A percentile compares a stretch with the other conserved stretches of the same genome.
Evolutionary conservation across 495 filamentous ascomycete species (phyloP).

Genomic region (Neurospora africana): DNA sequence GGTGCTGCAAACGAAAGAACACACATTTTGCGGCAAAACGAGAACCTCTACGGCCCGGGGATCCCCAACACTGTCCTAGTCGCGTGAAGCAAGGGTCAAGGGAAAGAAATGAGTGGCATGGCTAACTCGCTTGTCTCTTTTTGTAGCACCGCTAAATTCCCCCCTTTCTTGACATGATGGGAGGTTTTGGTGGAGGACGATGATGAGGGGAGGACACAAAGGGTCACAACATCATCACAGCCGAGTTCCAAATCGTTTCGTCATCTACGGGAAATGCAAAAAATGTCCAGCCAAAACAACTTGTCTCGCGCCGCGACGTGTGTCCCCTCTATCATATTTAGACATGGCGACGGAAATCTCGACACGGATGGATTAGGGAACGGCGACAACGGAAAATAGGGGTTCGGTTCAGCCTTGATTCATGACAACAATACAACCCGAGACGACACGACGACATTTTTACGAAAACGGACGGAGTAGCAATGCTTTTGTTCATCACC

Average conservation of each 20-base stretch:
- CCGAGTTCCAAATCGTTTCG: neutral
- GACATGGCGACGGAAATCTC: neutral
- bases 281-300: neutral
- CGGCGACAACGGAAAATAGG: neutral
- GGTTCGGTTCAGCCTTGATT: neutral
- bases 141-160: conserved; percentile 23
- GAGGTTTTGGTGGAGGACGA: neutral
- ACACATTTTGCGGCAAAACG: neutral
- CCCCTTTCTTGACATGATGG: neutral
- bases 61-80: neutral
- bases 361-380: neutral
- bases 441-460: neutral
- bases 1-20: neutral
- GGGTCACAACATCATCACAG: neutral
- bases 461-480: neutral
- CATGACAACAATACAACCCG: neutral
- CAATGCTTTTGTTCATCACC: neutral
- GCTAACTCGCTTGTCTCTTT: conserved; percentile 1
- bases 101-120: neutral
- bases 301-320: neutral
- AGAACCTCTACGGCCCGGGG: neutral
- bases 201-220: conserved; percentile 1
- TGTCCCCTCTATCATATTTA: neutral
- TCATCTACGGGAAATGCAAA: neutral
- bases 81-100: neutral